phyloP scores from a whole-genome alignment of 202 grass and related monocot genomes.

The Schoenoplectus tabernaemontani region DNA sequence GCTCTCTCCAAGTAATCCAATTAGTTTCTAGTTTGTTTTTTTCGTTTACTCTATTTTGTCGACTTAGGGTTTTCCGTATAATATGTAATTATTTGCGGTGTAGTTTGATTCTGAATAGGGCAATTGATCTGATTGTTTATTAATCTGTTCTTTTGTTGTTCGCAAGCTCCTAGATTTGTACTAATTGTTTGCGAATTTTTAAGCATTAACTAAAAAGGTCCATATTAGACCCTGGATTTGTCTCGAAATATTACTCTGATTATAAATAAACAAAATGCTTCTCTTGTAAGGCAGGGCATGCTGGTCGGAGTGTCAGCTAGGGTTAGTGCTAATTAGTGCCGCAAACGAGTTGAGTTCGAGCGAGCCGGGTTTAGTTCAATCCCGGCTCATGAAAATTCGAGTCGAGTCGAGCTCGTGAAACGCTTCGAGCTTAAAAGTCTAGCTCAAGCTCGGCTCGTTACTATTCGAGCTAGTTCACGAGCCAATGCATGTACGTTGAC shows the following conservation, averaged over 20 bases:
- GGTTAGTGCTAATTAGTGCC: too few relatives aligned
- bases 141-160: neutral
- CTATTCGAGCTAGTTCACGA: too few relatives aligned
- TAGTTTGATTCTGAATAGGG: neutral
- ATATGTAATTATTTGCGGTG: neutral
- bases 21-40: neutral
- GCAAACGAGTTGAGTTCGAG: too few relatives aligned
- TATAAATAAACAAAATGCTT: neutral
- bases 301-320: neutral
- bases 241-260: neutral
- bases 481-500: too few relatives aligned
- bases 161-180: neutral
- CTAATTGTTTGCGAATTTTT: neutral
- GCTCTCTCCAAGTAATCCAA: slow-evolving; percentile 55
- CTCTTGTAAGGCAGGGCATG: neutral
- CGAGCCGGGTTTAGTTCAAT: too few relatives aligned
- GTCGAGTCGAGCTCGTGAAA: too few relatives aligned
- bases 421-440: too few relatives aligned
- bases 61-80: neutral
- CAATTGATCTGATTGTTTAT: slow-evolving; percentile 12
- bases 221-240: neutral
- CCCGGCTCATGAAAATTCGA: too few relatives aligned
- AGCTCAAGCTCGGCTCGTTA: too few relatives aligned
- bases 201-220: neutral
- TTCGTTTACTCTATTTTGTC: neutral